Conservation (phyloP, 768 basidiomycete genomes). For the Termitomyces sp. region DNA sequence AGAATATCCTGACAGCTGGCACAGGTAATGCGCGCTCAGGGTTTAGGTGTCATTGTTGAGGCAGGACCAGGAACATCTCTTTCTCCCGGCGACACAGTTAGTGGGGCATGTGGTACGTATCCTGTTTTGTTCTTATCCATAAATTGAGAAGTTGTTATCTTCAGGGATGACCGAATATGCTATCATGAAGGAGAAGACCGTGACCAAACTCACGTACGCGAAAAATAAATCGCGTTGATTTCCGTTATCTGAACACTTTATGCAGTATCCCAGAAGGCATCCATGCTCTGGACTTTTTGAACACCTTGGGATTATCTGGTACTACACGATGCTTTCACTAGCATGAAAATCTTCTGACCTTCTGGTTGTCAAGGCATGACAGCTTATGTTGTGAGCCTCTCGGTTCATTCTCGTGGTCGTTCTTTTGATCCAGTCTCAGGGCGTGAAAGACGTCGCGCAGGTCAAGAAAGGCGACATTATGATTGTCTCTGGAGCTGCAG, state of each 20-base stretch:
- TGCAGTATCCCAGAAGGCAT: constrained; percentile 58
- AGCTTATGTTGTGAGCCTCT: constrained; percentile 75
- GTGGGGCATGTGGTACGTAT: constrained; percentile 55
- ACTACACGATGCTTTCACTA: not conserved
- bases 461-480: constrained; percentile 84
- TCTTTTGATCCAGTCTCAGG: constrained; percentile 40
- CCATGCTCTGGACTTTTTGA: constrained; percentile 74
- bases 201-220: constrained; percentile 58
- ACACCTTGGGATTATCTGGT: constrained; percentile 77
- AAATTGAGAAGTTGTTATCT: not conserved
- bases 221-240: not conserved
- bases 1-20: not conserved
- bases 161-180: constrained; percentile 80
- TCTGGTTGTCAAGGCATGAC: constrained; percentile 58
- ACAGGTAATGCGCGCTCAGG: constrained; percentile 70
- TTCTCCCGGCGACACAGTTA: constrained; percentile 68
- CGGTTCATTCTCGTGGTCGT: not conserved
- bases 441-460: constrained; percentile 76
- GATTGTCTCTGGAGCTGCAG: constrained; percentile 88
- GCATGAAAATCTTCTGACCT: not conserved
- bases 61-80: constrained; percentile 54
- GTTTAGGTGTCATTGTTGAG: constrained; percentile 65
- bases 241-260: not conserved
- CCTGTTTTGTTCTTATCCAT: not conserved
- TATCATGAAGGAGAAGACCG: constrained; percentile 51